Evolutionary conservation across 2,329 filamentous ascomycete species (phyloP), one percentile per base, ranked within the genome.

Genomic region (Metarhizium brunneum): DNA sequence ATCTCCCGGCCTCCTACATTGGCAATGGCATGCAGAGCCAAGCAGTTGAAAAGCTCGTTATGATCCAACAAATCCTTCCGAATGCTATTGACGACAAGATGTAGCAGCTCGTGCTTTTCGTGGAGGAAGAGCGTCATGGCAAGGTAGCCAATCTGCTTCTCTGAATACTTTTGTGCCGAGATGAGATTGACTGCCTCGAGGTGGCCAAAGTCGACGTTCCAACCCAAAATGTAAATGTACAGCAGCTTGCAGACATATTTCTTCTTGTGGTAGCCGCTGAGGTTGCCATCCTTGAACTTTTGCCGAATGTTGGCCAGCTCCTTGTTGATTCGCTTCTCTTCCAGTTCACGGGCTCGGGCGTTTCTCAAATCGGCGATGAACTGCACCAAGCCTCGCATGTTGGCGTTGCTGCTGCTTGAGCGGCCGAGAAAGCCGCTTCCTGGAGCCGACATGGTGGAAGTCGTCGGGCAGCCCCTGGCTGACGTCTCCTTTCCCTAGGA

Each of bases 231-330:
- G 73, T 99, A 99, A 66, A 99, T 97, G 72, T 99, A 99, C 59
- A 99, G 80, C 63, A 99, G 84, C 85, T 99, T 99, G 89, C 94
- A 99, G 63, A 99, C 94, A 70, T 99, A 99, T 88, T 99, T 99
- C 82, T 99, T 99, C 80, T 95, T 96, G 78, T 96, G 91, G 69
- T 99, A 99, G 62, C 94, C 95, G 69, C 87, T 96, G 57, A 99
- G 77, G 68, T 82, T 94, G 61, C 91, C 92, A 71, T 94, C 89
- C 81, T 95, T 96, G 79, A 97, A 99, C 75, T 97, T 97, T 76
- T 96, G 90, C 67, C 86, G 85, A 71, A 99, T 99, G 69, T 99
- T 99, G 69, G 94, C 94, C 71, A 99, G 76, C 76, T 99, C 94
- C 78, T 99, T 99, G 74, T 99, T 99, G 77, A 99, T 97, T 69